Base-by-base conservation (phyloP, 2,329 filamentous ascomycete species). In the Bimuria novae-zelandiae region DNA sequence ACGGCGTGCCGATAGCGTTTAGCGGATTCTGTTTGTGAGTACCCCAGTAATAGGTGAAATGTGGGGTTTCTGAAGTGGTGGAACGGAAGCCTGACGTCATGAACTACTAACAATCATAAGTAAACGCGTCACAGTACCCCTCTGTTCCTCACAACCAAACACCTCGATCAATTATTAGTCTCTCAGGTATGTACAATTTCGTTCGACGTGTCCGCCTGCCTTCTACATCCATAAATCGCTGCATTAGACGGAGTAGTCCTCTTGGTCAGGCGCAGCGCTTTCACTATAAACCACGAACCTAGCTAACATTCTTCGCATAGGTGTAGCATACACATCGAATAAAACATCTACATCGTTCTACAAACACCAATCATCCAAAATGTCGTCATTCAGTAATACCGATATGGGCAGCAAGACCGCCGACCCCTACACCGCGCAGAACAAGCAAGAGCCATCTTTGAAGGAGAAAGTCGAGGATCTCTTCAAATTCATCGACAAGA, bases 381-480 rank as follows among this genome's bases (percentile, higher is more conserved):
- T 73, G 70, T 66, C 70, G 49, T 61, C 66, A 57, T 76, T 72
- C 66, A 73, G 68, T 63, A 75, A 76, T 61, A 55, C 74, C 32
- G 65, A 73, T 49, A 75, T 72, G 41, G 71, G 73, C 62, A 65
- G 59, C 55, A 73, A 75, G 64, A 52, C 84, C 36, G 84, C 80
- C 80, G 89, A 94, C 75, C 90, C 90, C 1, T 96, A 95, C 80
- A 91, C 85, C 69, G 85, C 89, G 55, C 84, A 87, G 76, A 92
- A 89, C 76, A 79, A 85, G 52, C 82, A 91, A 46, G 90, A 96
- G 40, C 77, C 81, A 14, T 79, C 85, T 3, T 75, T 91, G 29
- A 83, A 89, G 63, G 83, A 90, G 59, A 96, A 95, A 79, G 80
- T 95, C 57, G 82, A 88, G 54, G 89, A 89, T 54, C 82, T 96